These are phyloP conservation scores for Cyathus striatus DNA, from an alignment of 768 basidiomycete species.

Conservation along the genomic window DNA sequence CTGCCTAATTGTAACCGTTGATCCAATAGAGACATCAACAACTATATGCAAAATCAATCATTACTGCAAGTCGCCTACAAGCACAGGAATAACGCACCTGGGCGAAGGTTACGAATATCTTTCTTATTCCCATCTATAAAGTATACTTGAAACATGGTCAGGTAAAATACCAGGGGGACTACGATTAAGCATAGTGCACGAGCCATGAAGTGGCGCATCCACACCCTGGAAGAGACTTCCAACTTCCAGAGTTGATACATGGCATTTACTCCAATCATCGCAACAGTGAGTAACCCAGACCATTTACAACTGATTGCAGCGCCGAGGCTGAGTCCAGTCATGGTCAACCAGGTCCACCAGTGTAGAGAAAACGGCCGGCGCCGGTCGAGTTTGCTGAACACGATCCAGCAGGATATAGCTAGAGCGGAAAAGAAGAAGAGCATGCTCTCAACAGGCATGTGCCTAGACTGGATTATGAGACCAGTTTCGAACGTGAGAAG, in stretches of 20 bases:
- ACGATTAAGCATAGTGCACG: slow-evolving; percentile 86
- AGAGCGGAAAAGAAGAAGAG: slow-evolving; percentile 97
- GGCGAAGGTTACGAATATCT: slow-evolving; percentile 93
- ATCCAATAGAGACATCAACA: slow-evolving; percentile 86
- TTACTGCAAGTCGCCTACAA: no score
- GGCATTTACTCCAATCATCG: slow-evolving; percentile 85
- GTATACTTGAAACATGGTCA: slow-evolving; percentile 95
- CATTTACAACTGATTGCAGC: slow-evolving; percentile 95
- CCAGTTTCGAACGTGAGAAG: slow-evolving; percentile 98
- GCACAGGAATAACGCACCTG: slow-evolving; percentile 47
- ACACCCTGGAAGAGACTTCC: slow-evolving; percentile 68
- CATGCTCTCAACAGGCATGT: slow-evolving; percentile 96
- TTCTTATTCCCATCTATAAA: slow-evolving; percentile 86
- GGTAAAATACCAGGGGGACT: slow-evolving; percentile 85
- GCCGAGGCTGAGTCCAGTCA: slow-evolving; percentile 87
- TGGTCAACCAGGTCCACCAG: slow-evolving; percentile 92
- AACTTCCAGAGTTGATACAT: slow-evolving; percentile 84
- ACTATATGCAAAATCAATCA: no score
- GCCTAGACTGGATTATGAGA: slow-evolving; percentile 89
- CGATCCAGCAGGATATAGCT: slow-evolving; percentile 79
- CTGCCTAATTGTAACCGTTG: slow-evolving; percentile 79
- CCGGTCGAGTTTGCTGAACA: slow-evolving; percentile 90
- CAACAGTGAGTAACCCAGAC: slow-evolving; percentile 98
- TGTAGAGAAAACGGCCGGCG: slow-evolving; percentile 72
- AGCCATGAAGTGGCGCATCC: slow-evolving; percentile 82